phyloP scores from a whole-genome alignment of 228 moss, liverwort and hornwort genomes.

The Sphagnum magellanicum region DNA sequence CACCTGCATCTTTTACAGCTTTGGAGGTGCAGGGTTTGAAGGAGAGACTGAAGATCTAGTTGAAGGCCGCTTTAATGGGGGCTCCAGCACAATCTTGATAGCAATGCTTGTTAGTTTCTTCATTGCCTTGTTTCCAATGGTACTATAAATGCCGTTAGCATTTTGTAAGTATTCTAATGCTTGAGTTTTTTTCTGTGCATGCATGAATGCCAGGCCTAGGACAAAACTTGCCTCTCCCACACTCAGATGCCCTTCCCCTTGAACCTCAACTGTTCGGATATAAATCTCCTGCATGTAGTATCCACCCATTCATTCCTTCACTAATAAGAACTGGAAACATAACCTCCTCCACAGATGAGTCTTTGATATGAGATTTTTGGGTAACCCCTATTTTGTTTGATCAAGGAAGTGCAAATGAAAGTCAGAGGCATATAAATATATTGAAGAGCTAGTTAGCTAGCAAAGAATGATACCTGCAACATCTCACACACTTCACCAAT shows the following conservation, averaged over 20 bases:
- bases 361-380: background rate
- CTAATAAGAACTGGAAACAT: background rate
- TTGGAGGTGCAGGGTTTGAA: too few species aligned
- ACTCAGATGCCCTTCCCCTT: conserved; percentile 17
- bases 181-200: conserved; percentile 25
- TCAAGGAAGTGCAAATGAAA: background rate
- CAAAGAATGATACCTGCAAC: conserved; percentile 37
- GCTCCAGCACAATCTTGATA: background rate
- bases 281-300: conserved; percentile 51
- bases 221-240: conserved; percentile 69
- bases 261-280: conserved; percentile 29
- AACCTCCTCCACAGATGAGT: background rate
- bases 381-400: background rate
- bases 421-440: background rate
- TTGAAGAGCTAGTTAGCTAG: background rate
- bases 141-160: conserved; percentile 21
- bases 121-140: background rate
- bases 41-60: too few species aligned
- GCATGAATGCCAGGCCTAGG: conserved; percentile 50
- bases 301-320: background rate
- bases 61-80: too few species aligned
- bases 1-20: too few species aligned
- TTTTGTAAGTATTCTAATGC: conserved; percentile 44
- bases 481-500: conserved; percentile 61
- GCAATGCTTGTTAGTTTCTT: background rate